Evolutionary conservation across 1,284 basidiomycete species (phyloP), one percentile per base, ranked within the genome.

Genomic region (Sanghuangporus sanghuang): DNA sequence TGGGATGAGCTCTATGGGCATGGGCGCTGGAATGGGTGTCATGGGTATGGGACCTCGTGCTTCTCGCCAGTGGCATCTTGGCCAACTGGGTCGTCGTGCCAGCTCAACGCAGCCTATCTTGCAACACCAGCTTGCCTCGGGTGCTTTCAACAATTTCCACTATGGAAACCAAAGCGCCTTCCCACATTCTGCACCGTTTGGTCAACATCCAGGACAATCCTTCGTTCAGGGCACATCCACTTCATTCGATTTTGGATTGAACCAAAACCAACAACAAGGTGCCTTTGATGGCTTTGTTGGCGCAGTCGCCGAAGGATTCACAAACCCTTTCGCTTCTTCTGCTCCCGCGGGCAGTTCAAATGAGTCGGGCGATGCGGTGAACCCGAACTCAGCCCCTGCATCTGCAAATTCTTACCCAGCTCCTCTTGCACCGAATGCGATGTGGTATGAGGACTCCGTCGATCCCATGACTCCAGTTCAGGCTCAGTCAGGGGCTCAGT

Each of bases 51-150:
- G 64, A 35, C 48, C 60, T 2, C 64, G 64, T 35, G 64, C 64
- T 7, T 56, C 60, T 5, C 64, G 57, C 38, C 59, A 61, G 48
- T 46, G 49, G 16, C 60, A 62, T n/a, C 59, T 65, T 38, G 64
- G 59, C 23, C 59, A 65, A 46, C 64, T 65, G n/a, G 64, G 64
- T 9, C 61, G 64, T 18, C 64, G 64, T 36, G 64, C 64, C 16
- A 63, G 61, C 50, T 63, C 61, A 6, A 66, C 64, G 11, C 64
- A 66, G 40, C 64, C 64, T 12, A 50, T 57, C 27, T 35, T 66
- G n/a, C 57, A 62, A 50, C 64, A 63, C 38, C 61, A 63, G 49
- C 32, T 59, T 6, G 46, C 38, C 16, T 63, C 61, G 3, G 61
- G 61, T 16, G 48, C 44, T 21, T 65, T 65, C 48, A 40, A 23